Evolutionary conservation across 768 basidiomycete species (phyloP).

Genomic region (Leccinum subgranulosum): DNA sequence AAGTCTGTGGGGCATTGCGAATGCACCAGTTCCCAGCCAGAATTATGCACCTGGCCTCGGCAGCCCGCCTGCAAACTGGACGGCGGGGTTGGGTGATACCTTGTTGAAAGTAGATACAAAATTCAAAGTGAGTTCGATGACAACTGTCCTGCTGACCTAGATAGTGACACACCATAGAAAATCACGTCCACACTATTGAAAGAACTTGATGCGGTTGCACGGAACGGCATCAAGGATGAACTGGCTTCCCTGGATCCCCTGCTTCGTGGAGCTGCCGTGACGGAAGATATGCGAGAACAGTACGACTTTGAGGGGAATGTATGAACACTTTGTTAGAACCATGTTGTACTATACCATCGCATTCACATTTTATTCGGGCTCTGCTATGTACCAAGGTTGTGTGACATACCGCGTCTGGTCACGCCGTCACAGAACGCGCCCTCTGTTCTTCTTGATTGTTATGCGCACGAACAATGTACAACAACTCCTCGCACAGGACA

Average conservation of each 20-base stretch:
- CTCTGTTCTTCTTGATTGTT: not conserved
- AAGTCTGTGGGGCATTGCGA: slow-evolving; percentile 74
- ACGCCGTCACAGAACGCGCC: slow-evolving; percentile 22
- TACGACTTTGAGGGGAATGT: slow-evolving; percentile 44
- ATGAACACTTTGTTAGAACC: slow-evolving; percentile 20
- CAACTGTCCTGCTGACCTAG: not conserved
- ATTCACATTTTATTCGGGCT: slow-evolving; percentile 6
- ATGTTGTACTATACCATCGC: slow-evolving; percentile 22
- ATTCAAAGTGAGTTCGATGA: slow-evolving; percentile 61
- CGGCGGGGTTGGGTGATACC: slow-evolving; percentile 61
- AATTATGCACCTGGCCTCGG: slow-evolving; percentile 35
- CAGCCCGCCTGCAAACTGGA: slow-evolving; percentile 62
- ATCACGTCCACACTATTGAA: slow-evolving; percentile 75
- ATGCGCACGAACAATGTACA: slow-evolving; percentile 32
- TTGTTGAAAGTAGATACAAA: slow-evolving; percentile 79
- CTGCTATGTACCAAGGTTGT: no score
- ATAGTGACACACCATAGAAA: slow-evolving; percentile 54
- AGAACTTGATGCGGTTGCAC: slow-evolving; percentile 80
- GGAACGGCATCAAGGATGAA: slow-evolving; percentile 79
- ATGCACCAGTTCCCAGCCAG: slow-evolving; percentile 35
- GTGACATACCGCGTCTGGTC: slow-evolving; percentile 25
- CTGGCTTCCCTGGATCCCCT: slow-evolving; percentile 78
- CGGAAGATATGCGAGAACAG: slow-evolving; percentile 37
- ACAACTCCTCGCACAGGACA: slow-evolving; percentile 31
- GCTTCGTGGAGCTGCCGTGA: slow-evolving; percentile 52